These are phyloP conservation scores for Geotrichum citri-aurantii DNA, from an alignment of 1,139 yeast species.

Conservation along the genomic window DNA sequence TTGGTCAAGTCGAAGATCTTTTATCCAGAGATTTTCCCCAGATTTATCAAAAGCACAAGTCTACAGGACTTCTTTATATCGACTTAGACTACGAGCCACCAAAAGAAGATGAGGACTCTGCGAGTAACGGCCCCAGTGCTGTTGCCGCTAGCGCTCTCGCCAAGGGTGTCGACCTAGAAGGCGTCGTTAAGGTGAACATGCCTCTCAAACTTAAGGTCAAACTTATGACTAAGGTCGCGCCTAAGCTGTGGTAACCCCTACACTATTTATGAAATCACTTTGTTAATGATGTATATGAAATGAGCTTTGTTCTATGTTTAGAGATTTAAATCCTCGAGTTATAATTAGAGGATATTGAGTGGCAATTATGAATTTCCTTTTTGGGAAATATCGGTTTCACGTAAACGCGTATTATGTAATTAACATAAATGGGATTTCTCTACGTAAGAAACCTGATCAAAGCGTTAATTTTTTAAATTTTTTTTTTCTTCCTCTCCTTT, in stretches of 20 bases:
- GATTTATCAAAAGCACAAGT: conserved; percentile 21
- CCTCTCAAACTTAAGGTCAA: conserved; percentile 18
- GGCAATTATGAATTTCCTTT: not conserved
- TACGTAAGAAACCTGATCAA: not conserved
- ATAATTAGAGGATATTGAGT: not conserved
- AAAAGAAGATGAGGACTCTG: conserved; percentile 3
- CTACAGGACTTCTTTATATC: conserved; percentile 23
- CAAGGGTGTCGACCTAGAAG: conserved; percentile 1
- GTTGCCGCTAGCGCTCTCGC: conserved; percentile 5
- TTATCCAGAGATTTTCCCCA: conserved; percentile 15
- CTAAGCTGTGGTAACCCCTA: conserved; percentile 11
- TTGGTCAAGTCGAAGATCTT: conserved; percentile 18
- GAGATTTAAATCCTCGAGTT: not conserved
- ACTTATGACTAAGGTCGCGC: conserved; percentile 7
- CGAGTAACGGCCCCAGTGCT: conserved; percentile 1
- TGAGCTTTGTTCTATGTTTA: not conserved
- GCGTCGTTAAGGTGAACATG: conserved; percentile 10
- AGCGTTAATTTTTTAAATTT: no score
- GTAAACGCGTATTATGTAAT: not conserved
- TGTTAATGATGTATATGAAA: not conserved
- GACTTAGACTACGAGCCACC: conserved; percentile 27
- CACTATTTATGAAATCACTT: not conserved
- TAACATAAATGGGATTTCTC: not conserved
- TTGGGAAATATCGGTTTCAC: not conserved
- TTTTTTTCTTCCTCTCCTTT: not conserved